Evolutionary conservation across 129 eudicot species (phyloP).

Genomic region (Flaveria trinervia): DNA sequence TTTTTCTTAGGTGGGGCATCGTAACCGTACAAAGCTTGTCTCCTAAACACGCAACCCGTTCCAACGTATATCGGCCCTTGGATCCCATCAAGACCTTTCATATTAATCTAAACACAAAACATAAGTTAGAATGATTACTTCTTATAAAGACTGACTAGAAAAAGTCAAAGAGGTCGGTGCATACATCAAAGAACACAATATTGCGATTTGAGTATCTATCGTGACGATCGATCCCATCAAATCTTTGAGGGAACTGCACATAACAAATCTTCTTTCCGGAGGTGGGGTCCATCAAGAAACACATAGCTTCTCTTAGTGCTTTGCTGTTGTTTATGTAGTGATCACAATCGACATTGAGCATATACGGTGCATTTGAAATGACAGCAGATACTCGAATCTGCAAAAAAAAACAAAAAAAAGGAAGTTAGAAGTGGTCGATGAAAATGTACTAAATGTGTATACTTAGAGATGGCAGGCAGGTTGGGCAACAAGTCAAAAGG

Average conservation of each 20-base stretch:
- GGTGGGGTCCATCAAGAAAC: conserved; percentile 93
- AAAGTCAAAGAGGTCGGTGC: conserved; percentile 33
- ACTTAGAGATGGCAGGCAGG: background rate
- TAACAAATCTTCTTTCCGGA: conserved; percentile 87
- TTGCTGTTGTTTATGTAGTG: conserved; percentile 86
- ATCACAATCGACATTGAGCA: conserved; percentile 94
- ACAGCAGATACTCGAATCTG: conserved; percentile 88
- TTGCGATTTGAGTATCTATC: conserved; percentile 90
- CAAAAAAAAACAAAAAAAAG: conserved; percentile 3
- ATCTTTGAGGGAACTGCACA: conserved; percentile 88
- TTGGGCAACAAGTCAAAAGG: background rate
- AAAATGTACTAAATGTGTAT: background rate
- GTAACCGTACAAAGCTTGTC: conserved; percentile 89
- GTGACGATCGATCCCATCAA: conserved; percentile 90
- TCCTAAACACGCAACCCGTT: conserved; percentile 87
- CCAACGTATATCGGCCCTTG: conserved; percentile 97
- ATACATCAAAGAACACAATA: conserved; percentile 88
- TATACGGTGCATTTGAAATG: conserved; percentile 88
- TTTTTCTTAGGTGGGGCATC: conserved; percentile 89
- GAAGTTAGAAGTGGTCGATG: conserved; percentile 10
- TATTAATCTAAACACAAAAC: conserved; percentile 56
- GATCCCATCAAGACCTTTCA: conserved; percentile 94
- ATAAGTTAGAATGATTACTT: background rate
- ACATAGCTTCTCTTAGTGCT: conserved; percentile 88
- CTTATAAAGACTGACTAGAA: background rate